These are phyloP conservation scores for Amanita brunnescens DNA, from an alignment of 768 basidiomycete genomes.

Conservation along the genomic window DNA sequence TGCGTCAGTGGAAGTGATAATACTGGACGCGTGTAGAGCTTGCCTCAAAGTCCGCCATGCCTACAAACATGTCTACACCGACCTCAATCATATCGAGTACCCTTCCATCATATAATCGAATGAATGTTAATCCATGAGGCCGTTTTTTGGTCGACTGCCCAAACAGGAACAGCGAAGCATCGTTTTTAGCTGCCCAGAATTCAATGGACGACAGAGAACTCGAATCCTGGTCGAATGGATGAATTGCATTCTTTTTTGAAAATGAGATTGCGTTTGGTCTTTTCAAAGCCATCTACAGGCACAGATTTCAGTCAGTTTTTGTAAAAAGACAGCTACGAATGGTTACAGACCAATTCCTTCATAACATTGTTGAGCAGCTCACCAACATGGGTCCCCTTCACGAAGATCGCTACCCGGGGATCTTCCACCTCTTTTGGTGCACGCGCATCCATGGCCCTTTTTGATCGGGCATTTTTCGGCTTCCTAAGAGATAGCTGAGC, in stretches of 20 bases:
- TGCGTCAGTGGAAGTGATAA: not conserved
- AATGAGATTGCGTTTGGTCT: conserved; percentile 87
- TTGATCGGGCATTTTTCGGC: conserved; percentile 93
- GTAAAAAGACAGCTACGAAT: not conserved
- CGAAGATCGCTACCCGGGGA: conserved; percentile 81
- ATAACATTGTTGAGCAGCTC: conserved; percentile 74
- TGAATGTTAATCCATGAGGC: conserved; percentile 79
- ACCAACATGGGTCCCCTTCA: conserved; percentile 80
- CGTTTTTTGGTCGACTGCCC: conserved; percentile 94
- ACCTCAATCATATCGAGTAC: conserved; percentile 95
- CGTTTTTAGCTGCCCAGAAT: conserved; percentile 93
- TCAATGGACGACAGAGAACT: conserved; percentile 54
- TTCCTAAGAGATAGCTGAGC: conserved; percentile 35
- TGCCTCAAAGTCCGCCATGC: conserved; percentile 83
- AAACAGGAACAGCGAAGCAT: conserved; percentile 83
- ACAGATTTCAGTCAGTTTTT: not conserved
- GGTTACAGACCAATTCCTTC: conserved; percentile 71
- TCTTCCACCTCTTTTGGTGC: conserved; percentile 89
- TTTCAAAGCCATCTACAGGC: conserved; percentile 83
- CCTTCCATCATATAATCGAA: conserved; percentile 76
- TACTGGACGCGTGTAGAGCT: conserved; percentile 11
- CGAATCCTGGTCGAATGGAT: conserved; percentile 79
- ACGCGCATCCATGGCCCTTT: conserved; percentile 79
- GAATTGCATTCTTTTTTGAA: conserved; percentile 85
- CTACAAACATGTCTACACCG: conserved; percentile 72